Percentiles rank a stretch among this genome's conserved stretches.
phyloP scores from a whole-genome alignment of 257 asterid genomes.

The Forsythia viridissima region DNA sequence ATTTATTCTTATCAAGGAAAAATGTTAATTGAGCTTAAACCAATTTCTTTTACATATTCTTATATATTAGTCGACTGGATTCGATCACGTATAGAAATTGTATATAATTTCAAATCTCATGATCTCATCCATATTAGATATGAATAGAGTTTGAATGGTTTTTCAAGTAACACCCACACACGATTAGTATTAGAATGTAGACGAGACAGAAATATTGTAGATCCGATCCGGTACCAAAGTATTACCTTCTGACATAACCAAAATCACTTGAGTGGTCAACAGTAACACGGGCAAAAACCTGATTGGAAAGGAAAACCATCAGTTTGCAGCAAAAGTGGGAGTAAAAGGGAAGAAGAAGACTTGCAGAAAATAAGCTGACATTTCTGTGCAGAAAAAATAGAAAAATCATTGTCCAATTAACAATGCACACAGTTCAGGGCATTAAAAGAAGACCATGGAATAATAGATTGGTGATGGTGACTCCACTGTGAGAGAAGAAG shows the following conservation, averaged over 20 bases:
- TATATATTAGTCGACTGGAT: too few species aligned
- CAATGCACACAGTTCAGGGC: neutral
- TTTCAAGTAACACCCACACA: too few species aligned
- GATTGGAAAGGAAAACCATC: neutral
- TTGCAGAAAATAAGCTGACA: conserved; percentile 37
- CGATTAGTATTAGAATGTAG: too few species aligned
- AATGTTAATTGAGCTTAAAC: too few species aligned
- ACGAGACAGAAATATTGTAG: too few species aligned
- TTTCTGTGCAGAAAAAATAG: neutral
- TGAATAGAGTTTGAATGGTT: too few species aligned
- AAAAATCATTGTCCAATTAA: conserved; percentile 15
- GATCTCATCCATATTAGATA: too few species aligned
- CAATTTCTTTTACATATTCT: too few species aligned
- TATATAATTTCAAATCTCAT: too few species aligned
- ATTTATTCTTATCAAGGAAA: too few species aligned
- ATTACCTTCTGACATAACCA: neutral
- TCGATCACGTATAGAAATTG: too few species aligned
- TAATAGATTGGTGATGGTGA: conserved; percentile 32
- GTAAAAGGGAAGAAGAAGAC: neutral
- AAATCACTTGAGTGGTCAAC: neutral
- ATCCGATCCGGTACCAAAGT: too few species aligned
- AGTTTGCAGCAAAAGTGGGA: conserved; percentile 26
- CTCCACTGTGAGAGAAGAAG: conserved; percentile 24
- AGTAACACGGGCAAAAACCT: neutral
- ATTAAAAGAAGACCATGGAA: conserved; percentile 10